Evolutionary conservation across 164 flowering plant species (phyloP), one percentile per base, ranked within the genome.

Genomic region (Liquidambar formosana): DNA sequence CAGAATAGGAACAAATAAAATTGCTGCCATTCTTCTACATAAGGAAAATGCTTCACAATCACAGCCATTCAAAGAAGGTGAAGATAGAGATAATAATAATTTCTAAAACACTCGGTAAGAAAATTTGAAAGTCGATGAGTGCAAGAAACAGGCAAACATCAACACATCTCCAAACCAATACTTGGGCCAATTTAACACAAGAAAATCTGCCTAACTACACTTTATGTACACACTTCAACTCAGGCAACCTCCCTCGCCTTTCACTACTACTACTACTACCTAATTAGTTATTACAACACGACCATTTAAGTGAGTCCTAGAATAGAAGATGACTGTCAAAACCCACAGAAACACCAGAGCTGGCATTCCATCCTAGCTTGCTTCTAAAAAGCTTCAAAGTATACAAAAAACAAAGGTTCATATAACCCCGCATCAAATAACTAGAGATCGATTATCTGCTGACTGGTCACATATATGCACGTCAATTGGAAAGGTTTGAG

Each of bases 201-300:
- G 26, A 22, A 54, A 22, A 49, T 49, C 22, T 19, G 6, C n/a
- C 57, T 47, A 10, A 4, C 49, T 33, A 33, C 41, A 33, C 41
- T 6, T 33, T 19, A 54, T 54, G n/a, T 49, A 15, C n/a, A 49
- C 6, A 49, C 8, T 15, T 13, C 5, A 49, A 13, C 53, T 49
- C 53, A 49, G 18, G 53, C 53, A 49, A 5, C 15, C n/a, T n/a
- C 53, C n/a, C n/a, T n/a, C 53, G 14, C 5, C 53, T 49, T 16
- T n/a, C 16, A 49, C 6, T 15, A 16, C 8, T 12, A 8, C 8
- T 18, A 15, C 51, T 45, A 46, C 71, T 33, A 33, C 41, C n/a
- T n/a, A n/a, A n/a, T n/a, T n/a, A n/a, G 41, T 44, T 45, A 64
- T n/a, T 64, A 64, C 57, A 49, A 38, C 5, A 16, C 69, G 38